Conservation (phyloP, 2,329 filamentous ascomycete species). For the Fusarium scirpi region DNA sequence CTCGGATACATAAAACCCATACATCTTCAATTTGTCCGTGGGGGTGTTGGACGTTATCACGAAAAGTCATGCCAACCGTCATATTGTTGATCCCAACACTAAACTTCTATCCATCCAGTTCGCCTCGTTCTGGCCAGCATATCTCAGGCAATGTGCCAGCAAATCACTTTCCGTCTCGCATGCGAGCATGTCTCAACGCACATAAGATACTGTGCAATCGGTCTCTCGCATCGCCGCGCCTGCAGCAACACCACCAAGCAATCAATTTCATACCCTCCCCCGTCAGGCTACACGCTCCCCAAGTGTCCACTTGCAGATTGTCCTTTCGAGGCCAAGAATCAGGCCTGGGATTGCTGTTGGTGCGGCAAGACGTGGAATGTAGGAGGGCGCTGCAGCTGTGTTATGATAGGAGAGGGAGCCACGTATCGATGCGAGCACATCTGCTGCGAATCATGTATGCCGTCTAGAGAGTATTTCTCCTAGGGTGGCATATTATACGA, state of each 20-base stretch:
- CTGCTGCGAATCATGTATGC: constrained; percentile 63
- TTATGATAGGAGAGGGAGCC: constrained; percentile 65
- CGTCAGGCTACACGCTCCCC: constrained; percentile 56
- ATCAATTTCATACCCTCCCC: constrained; percentile 61
- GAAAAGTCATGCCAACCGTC: not conserved
- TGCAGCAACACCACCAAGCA: constrained; percentile 59
- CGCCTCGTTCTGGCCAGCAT: not conserved
- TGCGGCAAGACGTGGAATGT: constrained; percentile 66
- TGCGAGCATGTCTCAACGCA: constrained; percentile 64
- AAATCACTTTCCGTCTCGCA: constrained; percentile 62
- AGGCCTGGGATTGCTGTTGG: constrained; percentile 68
- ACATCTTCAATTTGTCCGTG: constrained; percentile 3
- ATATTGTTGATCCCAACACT: not conserved
- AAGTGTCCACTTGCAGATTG: constrained; percentile 62
- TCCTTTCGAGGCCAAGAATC: constrained; percentile 62
- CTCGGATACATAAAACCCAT: constrained; percentile 28
- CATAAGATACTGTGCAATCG: constrained; percentile 60
- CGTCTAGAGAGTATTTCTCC: constrained; percentile 53
- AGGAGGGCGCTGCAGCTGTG: constrained; percentile 62
- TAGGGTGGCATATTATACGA: not conserved
- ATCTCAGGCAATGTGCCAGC: constrained; percentile 59
- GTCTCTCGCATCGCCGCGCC: constrained; percentile 52
- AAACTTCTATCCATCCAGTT: not conserved
- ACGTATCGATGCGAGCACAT: constrained; percentile 66
- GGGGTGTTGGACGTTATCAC: not conserved